phyloP scores from a whole-genome alignment of 129 eudicot species.

The Gnaphalium uliginosum region DNA sequence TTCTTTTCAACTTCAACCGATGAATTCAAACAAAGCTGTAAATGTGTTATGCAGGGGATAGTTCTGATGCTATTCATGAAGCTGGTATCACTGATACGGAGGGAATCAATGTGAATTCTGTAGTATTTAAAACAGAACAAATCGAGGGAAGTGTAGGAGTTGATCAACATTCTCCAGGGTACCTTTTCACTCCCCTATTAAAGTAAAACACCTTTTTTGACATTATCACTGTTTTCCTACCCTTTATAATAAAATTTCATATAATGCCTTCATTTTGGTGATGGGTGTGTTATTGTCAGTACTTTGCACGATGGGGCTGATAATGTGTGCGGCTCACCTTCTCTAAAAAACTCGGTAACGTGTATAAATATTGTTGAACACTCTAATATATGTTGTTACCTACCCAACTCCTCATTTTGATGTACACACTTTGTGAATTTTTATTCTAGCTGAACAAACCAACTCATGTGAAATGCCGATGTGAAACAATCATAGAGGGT shows the following conservation, averaged over 20 bases:
- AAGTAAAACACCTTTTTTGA: neutral
- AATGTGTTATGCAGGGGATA: neutral
- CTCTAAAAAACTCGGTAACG: neutral
- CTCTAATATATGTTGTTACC: neutral
- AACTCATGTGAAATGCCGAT: neutral
- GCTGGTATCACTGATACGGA: neutral
- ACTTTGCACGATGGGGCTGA: neutral
- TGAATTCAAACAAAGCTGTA: neutral
- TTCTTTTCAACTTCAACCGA: neutral
- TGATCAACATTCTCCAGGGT: neutral
- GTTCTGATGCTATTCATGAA: neutral
- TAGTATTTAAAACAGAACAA: neutral
- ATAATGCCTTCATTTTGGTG: neutral
- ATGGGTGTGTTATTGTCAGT: neutral
- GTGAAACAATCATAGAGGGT: neutral
- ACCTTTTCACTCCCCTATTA: neutral
- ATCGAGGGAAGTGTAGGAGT: neutral
- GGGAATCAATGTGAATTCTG: neutral
- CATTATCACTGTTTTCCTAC: neutral
- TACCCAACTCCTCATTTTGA: neutral
- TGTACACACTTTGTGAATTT: neutral
- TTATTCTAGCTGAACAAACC: neutral
- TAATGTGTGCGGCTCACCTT: neutral
- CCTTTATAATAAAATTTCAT: neutral
- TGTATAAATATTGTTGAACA: neutral